phyloP scores from a whole-genome alignment of 306 rosid genomes.

The Cicer chorassanicum region DNA sequence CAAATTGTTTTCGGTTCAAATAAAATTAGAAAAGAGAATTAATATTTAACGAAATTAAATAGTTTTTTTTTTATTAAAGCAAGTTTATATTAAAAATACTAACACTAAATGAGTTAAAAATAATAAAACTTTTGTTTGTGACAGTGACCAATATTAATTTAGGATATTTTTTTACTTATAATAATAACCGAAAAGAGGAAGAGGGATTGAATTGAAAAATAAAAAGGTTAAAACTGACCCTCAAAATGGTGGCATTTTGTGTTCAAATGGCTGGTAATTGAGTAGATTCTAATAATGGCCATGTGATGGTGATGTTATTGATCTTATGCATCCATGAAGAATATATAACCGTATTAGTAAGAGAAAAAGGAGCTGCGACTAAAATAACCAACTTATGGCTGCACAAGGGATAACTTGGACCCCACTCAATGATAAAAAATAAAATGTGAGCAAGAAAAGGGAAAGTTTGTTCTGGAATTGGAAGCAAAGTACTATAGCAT shows the following conservation, averaged over 20 bases:
- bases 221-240: not conserved
- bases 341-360: slow-evolving; percentile 31
- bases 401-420: slow-evolving; percentile 17
- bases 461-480: slow-evolving; percentile 23
- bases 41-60: too few relatives aligned
- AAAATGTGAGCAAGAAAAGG: slow-evolving; percentile 16
- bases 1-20: too few relatives aligned
- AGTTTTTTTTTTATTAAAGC: too few relatives aligned
- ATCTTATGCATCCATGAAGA: not conserved
- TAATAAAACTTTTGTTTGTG: too few relatives aligned
- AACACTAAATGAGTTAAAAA: too few relatives aligned
- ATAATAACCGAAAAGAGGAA: too few relatives aligned
- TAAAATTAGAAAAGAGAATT: too few relatives aligned
- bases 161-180: too few relatives aligned
- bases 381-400: slow-evolving; percentile 9
- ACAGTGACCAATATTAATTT: too few relatives aligned
- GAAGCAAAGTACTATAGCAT: not conserved
- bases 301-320: slow-evolving; percentile 33
- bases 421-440: slow-evolving; percentile 36
- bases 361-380: not conserved
- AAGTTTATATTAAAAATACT: too few relatives aligned
- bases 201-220: not conserved
- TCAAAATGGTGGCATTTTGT: slow-evolving; percentile 15
- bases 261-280: slow-evolving; percentile 9
- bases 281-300: not conserved